A percentile compares a stretch with the other conserved stretches of the same genome.
phyloP scores from a whole-genome alignment of 768 basidiomycete genomes.

The Tricholoma sp. region DNA sequence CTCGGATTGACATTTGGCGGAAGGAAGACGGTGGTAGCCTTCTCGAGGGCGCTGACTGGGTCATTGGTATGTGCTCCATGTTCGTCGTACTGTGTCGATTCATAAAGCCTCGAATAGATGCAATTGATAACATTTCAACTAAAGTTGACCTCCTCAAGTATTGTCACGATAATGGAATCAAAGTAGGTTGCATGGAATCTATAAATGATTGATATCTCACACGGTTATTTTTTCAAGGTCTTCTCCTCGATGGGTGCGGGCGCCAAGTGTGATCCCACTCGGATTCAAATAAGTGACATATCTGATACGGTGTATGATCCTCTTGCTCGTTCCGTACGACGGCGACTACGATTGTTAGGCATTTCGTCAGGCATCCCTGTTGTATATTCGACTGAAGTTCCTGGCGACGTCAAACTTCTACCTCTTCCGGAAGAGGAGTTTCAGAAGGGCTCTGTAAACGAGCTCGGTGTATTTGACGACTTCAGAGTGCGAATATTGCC shows the following conservation, averaged over 20 bases:
- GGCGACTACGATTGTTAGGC: slow-evolving; percentile 62
- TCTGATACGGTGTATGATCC: slow-evolving; percentile 92
- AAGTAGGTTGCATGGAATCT: slow-evolving; percentile 36
- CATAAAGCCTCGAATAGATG: slow-evolving; percentile 47
- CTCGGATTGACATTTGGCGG: slow-evolving; percentile 79
- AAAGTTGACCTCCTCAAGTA: slow-evolving; percentile 93
- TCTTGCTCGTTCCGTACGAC: slow-evolving; percentile 85
- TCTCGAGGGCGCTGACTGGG: slow-evolving; percentile 88
- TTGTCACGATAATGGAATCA: slow-evolving; percentile 76
- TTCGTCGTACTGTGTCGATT: not conserved
- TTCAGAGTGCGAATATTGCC: slow-evolving; percentile 93
- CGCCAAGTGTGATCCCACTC: slow-evolving; percentile 91
- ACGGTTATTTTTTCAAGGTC: slow-evolving; percentile 40
- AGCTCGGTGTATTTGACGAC: slow-evolving; percentile 86
- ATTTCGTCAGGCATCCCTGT: slow-evolving; percentile 71
- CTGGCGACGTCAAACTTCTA: slow-evolving; percentile 80
- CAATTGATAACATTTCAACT: slow-evolving; percentile 96
- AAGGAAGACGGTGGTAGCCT: slow-evolving; percentile 72
- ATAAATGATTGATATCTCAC: not conserved
- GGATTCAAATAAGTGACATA: slow-evolving; percentile 94
- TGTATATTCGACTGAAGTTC: slow-evolving; percentile 94
- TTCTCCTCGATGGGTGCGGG: slow-evolving; percentile 98
- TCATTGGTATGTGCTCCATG: slow-evolving; percentile 58
- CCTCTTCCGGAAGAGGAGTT: slow-evolving; percentile 93
- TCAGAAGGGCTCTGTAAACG: slow-evolving; percentile 81